A percentile compares a stretch with the other conserved stretches of the same genome.
phyloP scores from a whole-genome alignment of 768 basidiomycete species.

The Termitomyces sp. region DNA sequence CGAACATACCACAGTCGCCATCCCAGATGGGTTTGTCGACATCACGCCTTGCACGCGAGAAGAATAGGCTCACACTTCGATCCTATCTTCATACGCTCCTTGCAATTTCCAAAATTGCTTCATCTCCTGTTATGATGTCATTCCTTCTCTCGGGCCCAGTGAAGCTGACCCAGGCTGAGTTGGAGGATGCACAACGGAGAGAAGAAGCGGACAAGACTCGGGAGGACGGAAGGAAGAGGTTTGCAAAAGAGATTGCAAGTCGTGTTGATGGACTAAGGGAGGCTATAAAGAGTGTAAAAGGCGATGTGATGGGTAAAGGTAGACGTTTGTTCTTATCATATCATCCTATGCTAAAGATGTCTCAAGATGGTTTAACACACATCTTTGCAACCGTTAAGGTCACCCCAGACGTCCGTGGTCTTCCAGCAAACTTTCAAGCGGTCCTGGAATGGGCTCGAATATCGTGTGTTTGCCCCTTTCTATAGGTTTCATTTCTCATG shows the following conservation, averaged over 20 bases:
- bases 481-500: conserved; percentile 1
- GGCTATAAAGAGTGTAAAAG: conserved; percentile 85
- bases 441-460: conserved; percentile 97
- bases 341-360: not conserved
- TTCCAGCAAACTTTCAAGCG: conserved; percentile 84
- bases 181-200: conserved; percentile 71
- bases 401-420: conserved; percentile 69
- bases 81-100: conserved; percentile 88
- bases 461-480: conserved; percentile 60
- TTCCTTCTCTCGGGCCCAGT: conserved; percentile 84
- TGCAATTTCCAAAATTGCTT: conserved; percentile 66
- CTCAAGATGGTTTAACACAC: conserved; percentile 77
- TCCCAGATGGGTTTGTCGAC: conserved; percentile 25
- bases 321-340: not conserved
- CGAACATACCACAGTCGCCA: conserved; percentile 18
- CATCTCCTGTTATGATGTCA: conserved; percentile 80
- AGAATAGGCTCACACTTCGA: conserved; percentile 91
- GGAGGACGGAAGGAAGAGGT: conserved; percentile 84
- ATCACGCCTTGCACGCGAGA: conserved; percentile 78
- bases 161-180: conserved; percentile 63
- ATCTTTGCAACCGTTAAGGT: conserved; percentile 88
- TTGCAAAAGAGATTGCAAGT: conserved; percentile 82
- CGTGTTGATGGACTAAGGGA: conserved; percentile 85
- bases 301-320: conserved; percentile 91
- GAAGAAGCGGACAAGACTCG: conserved; percentile 88